Percentiles rank a stretch among this genome's conserved stretches.
These are phyloP conservation scores for Nymphaea colorata DNA, from an alignment of 164 flowering plant genomes.

Conservation along the genomic window DNA sequence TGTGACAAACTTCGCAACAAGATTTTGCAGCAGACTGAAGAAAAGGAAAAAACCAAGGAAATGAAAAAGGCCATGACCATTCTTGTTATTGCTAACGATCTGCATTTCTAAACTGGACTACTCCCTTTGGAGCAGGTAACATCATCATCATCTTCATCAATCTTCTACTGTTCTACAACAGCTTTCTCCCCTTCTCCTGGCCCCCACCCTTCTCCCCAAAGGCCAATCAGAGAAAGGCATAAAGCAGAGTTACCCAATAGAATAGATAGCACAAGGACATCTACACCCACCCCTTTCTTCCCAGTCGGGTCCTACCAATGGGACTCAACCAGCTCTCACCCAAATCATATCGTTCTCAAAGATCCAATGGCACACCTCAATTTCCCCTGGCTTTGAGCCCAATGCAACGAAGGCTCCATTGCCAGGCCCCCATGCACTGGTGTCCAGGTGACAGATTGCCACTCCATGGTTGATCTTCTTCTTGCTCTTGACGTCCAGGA, in stretches of 20 bases:
- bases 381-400: conserved; percentile 62
- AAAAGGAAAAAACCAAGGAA: neutral
- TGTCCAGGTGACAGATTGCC: conserved; percentile 84
- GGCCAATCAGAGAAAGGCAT: neutral
- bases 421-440: conserved; percentile 62
- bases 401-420: conserved; percentile 78
- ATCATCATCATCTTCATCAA: neutral
- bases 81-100: neutral
- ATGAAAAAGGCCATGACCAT: neutral
- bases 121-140: neutral
- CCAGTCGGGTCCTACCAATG: neutral
- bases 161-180: no score
- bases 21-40: neutral
- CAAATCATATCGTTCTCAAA: conserved; percentile 28
- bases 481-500: conserved; percentile 21
- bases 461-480: conserved; percentile 55
- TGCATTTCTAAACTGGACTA: neutral
- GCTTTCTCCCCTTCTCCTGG: no score
- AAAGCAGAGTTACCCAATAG: neutral
- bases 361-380: conserved; percentile 38
- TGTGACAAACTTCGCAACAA: neutral
- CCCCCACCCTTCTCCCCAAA: no score
- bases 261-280: no score
- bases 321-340: conserved; percentile 3
- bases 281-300: neutral